A percentile compares a stretch with the other conserved stretches of the same genome.
Evolutionary conservation across 2,329 filamentous ascomycete genomes (phyloP).

Genomic region (Phaeosphaeria sp.): DNA sequence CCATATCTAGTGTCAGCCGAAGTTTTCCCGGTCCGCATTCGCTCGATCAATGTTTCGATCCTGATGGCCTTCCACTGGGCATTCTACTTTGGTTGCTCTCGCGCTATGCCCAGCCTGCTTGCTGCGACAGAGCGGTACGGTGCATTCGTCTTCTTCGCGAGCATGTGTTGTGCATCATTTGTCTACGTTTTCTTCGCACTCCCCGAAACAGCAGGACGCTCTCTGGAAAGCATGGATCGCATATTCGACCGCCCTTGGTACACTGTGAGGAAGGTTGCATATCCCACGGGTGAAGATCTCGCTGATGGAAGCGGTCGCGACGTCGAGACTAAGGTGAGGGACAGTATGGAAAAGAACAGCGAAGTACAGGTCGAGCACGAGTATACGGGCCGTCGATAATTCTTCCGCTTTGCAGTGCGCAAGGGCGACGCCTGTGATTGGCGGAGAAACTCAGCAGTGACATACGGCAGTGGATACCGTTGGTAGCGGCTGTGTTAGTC

Average conservation of each 20-base stretch:
- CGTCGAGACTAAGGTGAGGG: neutral
- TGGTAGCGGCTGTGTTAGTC: neutral
- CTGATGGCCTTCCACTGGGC: slow-evolving; percentile 55
- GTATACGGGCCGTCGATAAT: neutral
- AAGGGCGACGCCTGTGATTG: neutral
- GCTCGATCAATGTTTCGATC: slow-evolving; percentile 51
- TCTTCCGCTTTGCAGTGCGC: neutral
- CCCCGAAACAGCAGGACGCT: slow-evolving; percentile 31
- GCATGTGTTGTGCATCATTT: slow-evolving; percentile 34
- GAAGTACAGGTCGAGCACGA: neutral
- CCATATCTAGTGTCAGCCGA: slow-evolving; percentile 56
- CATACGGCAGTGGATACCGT: neutral
- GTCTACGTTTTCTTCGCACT: slow-evolving; percentile 45
- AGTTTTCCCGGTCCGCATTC: slow-evolving; percentile 53
- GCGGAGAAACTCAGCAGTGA: neutral
- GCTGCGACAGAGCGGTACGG: slow-evolving; percentile 41
- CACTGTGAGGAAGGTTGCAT: slow-evolving; percentile 22
- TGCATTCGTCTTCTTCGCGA: slow-evolving; percentile 39
- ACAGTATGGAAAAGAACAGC: neutral
- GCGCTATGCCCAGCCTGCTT: slow-evolving; percentile 44
- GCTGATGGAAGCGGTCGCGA: slow-evolving; percentile 4
- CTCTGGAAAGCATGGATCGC: slow-evolving; percentile 22
- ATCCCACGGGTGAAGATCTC: slow-evolving; percentile 14
- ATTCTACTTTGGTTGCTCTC: slow-evolving; percentile 45
- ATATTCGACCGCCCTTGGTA: slow-evolving; percentile 26